These are phyloP conservation scores for Sporothrix inflata DNA, from an alignment of 2,329 filamentous ascomycete species.

Conservation along the genomic window DNA sequence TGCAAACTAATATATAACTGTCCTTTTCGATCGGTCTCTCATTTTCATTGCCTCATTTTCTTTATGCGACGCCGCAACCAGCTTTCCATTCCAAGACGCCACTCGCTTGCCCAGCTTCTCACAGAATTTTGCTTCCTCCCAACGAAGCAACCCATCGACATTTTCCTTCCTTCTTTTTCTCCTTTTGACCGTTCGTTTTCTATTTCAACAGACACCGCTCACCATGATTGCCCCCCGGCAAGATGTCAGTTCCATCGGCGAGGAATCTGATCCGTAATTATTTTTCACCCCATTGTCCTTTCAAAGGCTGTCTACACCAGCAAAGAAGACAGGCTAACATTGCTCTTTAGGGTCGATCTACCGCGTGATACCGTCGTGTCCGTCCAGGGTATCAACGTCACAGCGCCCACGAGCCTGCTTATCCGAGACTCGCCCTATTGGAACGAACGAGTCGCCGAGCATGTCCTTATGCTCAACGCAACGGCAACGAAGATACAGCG, in stretches of 20 bases:
- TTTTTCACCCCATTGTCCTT: neutral
- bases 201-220: neutral
- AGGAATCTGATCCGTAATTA: neutral
- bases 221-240: neutral
- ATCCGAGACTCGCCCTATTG: conserved; percentile 9
- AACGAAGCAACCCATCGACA: neutral
- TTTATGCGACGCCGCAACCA: too few species aligned
- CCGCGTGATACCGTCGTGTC: neutral
- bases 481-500: neutral
- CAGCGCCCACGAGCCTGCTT: neutral
- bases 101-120: neutral
- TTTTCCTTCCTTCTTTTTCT: neutral
- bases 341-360: neutral
- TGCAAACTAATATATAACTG: too few species aligned
- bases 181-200: neutral
- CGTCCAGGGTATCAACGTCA: neutral
- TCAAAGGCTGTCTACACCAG: neutral
- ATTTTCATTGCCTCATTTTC: too few species aligned
- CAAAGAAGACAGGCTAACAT: neutral
- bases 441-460: neutral
- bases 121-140: neutral
- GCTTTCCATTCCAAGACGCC: too few species aligned
- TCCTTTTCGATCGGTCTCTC: too few species aligned
- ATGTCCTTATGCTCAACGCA: neutral
- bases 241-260: neutral